phyloP scores from a whole-genome alignment of 2,329 filamentous ascomycete genomes.

The Alternaria sp. region DNA sequence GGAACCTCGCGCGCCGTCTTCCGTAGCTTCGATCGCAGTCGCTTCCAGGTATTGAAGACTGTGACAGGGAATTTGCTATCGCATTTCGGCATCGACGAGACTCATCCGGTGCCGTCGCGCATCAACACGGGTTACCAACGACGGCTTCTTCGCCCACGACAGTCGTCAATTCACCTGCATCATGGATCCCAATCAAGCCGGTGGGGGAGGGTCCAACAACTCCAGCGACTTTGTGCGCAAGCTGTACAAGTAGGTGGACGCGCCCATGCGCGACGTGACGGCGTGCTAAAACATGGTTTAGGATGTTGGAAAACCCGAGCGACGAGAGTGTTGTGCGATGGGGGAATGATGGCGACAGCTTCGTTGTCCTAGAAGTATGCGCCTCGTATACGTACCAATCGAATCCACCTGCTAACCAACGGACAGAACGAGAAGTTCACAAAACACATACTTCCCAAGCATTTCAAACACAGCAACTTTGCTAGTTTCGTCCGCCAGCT shows the following conservation, averaged over 20 bases:
- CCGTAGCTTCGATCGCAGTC: slow-evolving; percentile 7
- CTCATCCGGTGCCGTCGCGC: slow-evolving; percentile 17
- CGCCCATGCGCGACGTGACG: not conserved
- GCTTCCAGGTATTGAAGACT: slow-evolving; percentile 7
- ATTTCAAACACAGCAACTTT: slow-evolving; percentile 99
- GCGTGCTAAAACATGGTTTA: slow-evolving; percentile 55
- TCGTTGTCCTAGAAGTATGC: slow-evolving; percentile 92
- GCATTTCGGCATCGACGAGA: not conserved
- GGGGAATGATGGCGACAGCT: slow-evolving; percentile 94
- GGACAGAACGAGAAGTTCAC: slow-evolving; percentile 95
- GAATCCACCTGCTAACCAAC: slow-evolving; percentile 22
- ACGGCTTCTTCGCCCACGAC: slow-evolving; percentile 5
- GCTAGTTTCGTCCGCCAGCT: slow-evolving; percentile 94
- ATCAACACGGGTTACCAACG: slow-evolving; percentile 4
- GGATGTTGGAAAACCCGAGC: slow-evolving; percentile 95
- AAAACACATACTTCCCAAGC: slow-evolving; percentile 93
- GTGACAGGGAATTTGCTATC: not conserved
- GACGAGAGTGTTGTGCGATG: slow-evolving; percentile 94
- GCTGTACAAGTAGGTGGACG: slow-evolving; percentile 83
- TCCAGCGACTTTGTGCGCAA: slow-evolving; percentile 99
- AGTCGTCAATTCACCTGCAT: slow-evolving; percentile 16
- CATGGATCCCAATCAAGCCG: slow-evolving; percentile 46
- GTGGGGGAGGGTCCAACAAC: slow-evolving; percentile 70
- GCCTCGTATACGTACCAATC: slow-evolving; percentile 7
- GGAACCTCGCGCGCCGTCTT: slow-evolving; percentile 30